Evolutionary conservation across 192 early-diverging fungal genomes (phyloP).

Genomic region (Piromyces finnis): DNA sequence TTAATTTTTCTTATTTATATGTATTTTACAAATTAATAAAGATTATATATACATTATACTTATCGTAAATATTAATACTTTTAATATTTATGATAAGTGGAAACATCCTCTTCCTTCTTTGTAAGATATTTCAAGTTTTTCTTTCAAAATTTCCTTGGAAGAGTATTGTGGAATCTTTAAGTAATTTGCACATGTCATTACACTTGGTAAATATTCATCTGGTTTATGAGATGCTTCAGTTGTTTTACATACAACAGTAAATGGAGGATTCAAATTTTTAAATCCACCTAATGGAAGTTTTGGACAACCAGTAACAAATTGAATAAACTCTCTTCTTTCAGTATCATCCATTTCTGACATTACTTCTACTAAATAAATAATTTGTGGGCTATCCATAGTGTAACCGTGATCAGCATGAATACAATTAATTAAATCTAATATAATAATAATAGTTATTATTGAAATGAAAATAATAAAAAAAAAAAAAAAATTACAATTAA

Average conservation of each 20-base stretch:
- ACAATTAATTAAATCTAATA: conserved; percentile 28
- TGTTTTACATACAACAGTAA: conserved; percentile 73
- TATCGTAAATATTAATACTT: background rate
- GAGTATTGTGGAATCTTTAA: conserved; percentile 82
- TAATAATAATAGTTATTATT: background rate
- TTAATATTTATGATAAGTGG: conserved; percentile 1
- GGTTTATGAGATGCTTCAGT: conserved; percentile 2
- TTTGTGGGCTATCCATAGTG: conserved; percentile 39
- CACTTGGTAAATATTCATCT: conserved; percentile 76
- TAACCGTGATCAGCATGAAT: conserved; percentile 80
- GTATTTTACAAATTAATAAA: no score
- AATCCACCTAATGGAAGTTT: conserved; percentile 83
- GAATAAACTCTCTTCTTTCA: conserved; percentile 55
- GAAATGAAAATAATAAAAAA: background rate
- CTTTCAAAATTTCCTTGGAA: conserved; percentile 32
- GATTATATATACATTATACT: no score
- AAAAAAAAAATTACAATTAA: background rate
- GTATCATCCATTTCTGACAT: conserved; percentile 43
- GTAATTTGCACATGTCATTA: conserved; percentile 94
- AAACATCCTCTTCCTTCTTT: conserved; percentile 58
- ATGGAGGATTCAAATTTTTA: conserved; percentile 50
- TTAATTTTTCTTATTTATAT: no score
- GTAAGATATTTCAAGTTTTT: conserved; percentile 48
- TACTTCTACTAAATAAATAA: conserved; percentile 46
- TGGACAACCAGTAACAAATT: conserved; percentile 78